These are phyloP conservation scores for Acanthamoeba sp. DNA, from an alignment of 208 protist species.

Conservation along the genomic window DNA sequence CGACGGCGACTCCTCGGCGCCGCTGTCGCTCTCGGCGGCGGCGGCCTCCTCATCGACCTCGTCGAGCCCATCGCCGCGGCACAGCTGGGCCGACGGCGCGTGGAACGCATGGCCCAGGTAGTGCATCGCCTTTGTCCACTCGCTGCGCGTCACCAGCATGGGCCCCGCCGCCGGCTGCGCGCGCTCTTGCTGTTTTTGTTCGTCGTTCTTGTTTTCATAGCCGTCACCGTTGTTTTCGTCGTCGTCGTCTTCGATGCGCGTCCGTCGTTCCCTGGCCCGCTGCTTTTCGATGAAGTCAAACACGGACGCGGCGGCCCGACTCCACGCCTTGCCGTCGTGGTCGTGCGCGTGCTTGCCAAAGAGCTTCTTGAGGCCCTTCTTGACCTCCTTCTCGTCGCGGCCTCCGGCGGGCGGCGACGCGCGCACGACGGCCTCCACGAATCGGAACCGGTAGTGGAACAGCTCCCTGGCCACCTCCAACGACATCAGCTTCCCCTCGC, in stretches of 20 bases:
- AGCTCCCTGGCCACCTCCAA: neutral
- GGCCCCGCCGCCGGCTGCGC: too few species aligned
- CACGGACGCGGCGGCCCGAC: neutral
- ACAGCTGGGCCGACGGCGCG: neutral
- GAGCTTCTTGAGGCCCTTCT: neutral
- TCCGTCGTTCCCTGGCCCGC: neutral
- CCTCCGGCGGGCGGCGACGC: neutral
- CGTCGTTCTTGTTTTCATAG: too few species aligned
- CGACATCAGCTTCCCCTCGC: neutral
- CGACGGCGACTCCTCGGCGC: too few species aligned
- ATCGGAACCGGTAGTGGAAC: neutral
- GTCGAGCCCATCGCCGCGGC: neutral
- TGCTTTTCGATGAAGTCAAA: neutral
- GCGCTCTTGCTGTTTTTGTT: neutral
- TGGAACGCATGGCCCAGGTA: neutral
- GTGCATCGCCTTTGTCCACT: neutral
- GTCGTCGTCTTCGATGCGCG: neutral
- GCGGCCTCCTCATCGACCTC: neutral
- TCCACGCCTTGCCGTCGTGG: neutral
- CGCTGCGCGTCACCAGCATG: neutral
- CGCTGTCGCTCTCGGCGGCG: neutral
- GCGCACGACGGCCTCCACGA: neutral
- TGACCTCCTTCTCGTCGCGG: neutral
- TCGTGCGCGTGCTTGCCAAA: neutral
- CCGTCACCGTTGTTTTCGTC: neutral